Base-by-base conservation (phyloP, 2,329 filamentous ascomycete genomes). In the Colletotrichum musicola region DNA sequence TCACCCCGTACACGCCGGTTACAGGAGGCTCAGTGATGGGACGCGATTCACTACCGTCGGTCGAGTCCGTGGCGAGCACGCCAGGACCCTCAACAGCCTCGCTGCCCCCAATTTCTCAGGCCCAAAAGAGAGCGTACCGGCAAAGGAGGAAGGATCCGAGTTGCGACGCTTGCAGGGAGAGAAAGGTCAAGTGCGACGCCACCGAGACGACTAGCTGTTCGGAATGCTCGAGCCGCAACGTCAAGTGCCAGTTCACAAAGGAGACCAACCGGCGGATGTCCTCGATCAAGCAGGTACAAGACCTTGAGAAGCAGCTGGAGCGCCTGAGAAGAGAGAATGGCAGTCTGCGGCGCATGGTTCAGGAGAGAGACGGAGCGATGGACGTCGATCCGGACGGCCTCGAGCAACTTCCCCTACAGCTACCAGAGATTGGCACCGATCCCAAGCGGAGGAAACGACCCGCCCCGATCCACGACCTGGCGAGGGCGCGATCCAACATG, bases 191-290 rank as follows among this genome's bases (percentile, higher is more conserved):
- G 86, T 99, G 96, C 80, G 96, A 99, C 83, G 96, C 96, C 38
- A 98, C 96, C 16, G 96, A 98, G 78, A 97, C 93, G 18, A 91
- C 93, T 12, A 97, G 95, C 81, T 99, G 96, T 79, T 98, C 96
- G 1, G 96, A 99, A 81, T 99, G 96, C 82, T 96, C 94, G 4
- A 98, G 95, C 78, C 91, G 96, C 72, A 97, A 95, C 77, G 95
- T 98, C 72, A 97, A 97, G 79, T 99, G 96, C 77, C 95, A 98
- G 77, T 99, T 99, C 78, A 99, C 96, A 57, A 99, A 99, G 82
- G 96, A 99, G 81, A 99, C 96, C 13, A 99, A 99, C 79, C 89
- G 96, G 68, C 90, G 96, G 71, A 99, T 99, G 96, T 98, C 96
- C 18, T 98, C 95, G 1, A 98, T 98, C 82, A 99, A 98, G 88